These are phyloP conservation scores for Amanita jacksonii DNA, from an alignment of 768 basidiomycete species.

Conservation along the genomic window DNA sequence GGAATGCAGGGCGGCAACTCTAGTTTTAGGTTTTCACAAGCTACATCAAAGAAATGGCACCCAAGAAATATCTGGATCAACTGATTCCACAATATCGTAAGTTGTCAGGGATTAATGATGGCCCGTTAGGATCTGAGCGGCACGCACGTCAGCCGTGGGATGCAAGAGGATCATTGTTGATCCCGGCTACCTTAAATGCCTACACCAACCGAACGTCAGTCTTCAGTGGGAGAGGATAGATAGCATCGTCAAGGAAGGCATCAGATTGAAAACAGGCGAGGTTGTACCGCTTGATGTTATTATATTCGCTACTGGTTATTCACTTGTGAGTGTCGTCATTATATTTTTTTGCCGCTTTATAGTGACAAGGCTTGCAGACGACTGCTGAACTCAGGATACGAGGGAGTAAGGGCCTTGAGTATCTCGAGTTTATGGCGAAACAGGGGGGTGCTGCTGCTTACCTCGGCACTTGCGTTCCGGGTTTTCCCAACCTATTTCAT, in stretches of 20 bases:
- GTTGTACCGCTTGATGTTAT: conserved; percentile 46
- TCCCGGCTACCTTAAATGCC: conserved; percentile 43
- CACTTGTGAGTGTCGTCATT: conserved; percentile 25
- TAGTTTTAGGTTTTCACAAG: conserved; percentile 25
- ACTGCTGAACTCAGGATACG: conserved; percentile 25
- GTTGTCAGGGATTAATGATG: conserved; percentile 11
- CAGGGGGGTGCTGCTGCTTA: conserved; percentile 46
- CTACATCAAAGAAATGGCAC: conserved; percentile 40
- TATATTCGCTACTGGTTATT: conserved; percentile 48
- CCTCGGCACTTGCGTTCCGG: conserved; percentile 41
- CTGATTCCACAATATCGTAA: conserved; percentile 46
- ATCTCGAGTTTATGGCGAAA: conserved; percentile 35
- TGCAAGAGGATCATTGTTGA: conserved; percentile 60
- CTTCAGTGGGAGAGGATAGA: conserved; percentile 41
- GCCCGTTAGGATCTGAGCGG: not conserved
- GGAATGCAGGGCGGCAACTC: conserved; percentile 1
- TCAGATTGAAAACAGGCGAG: conserved; percentile 39
- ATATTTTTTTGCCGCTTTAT: not conserved
- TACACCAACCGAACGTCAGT: conserved; percentile 44
- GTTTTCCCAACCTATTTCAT: conserved; percentile 45
- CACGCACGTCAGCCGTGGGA: conserved; percentile 33
- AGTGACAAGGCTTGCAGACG: conserved; percentile 23
- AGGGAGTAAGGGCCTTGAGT: conserved; percentile 32
- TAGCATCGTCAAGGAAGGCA: conserved; percentile 37
- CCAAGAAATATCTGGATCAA: conserved; percentile 34